These are phyloP conservation scores for Brettanomyces anomalus DNA, from an alignment of 805 yeast genomes.

Conservation along the genomic window DNA sequence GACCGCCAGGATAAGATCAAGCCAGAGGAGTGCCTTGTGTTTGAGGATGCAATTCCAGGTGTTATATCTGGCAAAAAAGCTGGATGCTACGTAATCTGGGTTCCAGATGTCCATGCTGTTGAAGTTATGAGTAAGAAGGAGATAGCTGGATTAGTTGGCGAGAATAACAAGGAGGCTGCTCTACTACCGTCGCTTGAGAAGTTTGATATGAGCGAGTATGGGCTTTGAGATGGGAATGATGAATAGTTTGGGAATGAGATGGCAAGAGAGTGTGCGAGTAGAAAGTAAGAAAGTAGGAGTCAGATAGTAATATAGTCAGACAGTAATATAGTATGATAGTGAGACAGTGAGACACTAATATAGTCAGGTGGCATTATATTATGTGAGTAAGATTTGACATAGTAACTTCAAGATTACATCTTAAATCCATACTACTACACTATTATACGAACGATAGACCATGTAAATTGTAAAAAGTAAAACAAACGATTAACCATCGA, in stretches of 20 bases:
- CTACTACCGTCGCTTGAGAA: conserved; percentile 41
- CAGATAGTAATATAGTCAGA: too few species aligned
- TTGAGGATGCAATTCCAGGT: conserved; percentile 96
- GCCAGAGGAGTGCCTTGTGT: conserved; percentile 77
- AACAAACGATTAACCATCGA: neutral
- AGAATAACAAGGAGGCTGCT: conserved; percentile 40
- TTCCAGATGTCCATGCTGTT: conserved; percentile 74
- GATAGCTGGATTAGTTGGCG: conserved; percentile 35
- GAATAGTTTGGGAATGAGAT: neutral
- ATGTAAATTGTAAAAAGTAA: neutral
- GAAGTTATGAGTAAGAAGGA: conserved; percentile 42
- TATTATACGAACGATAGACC: neutral
- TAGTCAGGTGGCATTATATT: too few species aligned
- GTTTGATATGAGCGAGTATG: conserved; percentile 41
- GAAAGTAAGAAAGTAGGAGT: too few species aligned
- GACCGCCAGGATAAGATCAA: conserved; percentile 38
- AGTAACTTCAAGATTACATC: too few species aligned
- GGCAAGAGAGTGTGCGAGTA: neutral
- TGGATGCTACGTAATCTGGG: conserved; percentile 86
- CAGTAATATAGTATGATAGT: too few species aligned
- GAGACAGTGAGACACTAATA: too few species aligned
- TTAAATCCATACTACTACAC: too few species aligned
- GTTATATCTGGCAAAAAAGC: conserved; percentile 77
- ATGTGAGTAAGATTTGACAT: too few species aligned
- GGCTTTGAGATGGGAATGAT: conserved; percentile 20